Evolutionary conservation across 192 early-diverging fungal species (phyloP), one percentile per base, ranked within the genome.

Genomic region (Helicostylum pulchrum): DNA sequence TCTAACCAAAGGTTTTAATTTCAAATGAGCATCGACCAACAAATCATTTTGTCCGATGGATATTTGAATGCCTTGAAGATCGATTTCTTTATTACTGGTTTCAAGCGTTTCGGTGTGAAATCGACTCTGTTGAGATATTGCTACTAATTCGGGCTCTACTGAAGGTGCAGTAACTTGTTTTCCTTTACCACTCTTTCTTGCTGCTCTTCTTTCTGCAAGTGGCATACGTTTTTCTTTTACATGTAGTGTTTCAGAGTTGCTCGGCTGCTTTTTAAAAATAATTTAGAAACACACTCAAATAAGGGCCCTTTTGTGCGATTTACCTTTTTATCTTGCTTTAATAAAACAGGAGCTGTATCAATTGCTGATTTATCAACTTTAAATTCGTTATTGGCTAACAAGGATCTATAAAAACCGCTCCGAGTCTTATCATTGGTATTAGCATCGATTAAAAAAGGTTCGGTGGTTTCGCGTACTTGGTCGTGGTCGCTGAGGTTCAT

Each of bases 51-150:
- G 83, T 11, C 81, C 81, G 46, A 97, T 77, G 8, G 79, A 80
- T 21, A 97, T 78, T 68, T 90, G 90, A 51, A 97, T 90, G 2
- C 77, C 79, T 62, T 82, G 86, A 12, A 92, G 80, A 72, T 92
- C 88, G 5, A 93, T 80, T 47, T 96, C 92, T 74, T 88, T 92
- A 34, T 86, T 86, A 3, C 88, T 67, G 3, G 92, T 90, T 19
- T 87, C 85, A 1, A 93, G 57, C 0, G 94, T 94, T 66, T 93
- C 92, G 8, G 70, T 76, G 67, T 96, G 88, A 75, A 94, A 96
- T 30, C 94, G 85, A 51, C 90, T 91, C 64, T 89, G 87, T 68
- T 92, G 90, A 2, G 89, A 89, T 48, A 77, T 88, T 4, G 88
- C 90, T 49, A 85, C 78, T 14, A 90, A 77, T 14, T 72, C 54